Evolutionary conservation across 2,329 filamentous ascomycete species (phyloP), one percentile per base, ranked within the genome.

Genomic region (Coleophoma crateriformis): DNA sequence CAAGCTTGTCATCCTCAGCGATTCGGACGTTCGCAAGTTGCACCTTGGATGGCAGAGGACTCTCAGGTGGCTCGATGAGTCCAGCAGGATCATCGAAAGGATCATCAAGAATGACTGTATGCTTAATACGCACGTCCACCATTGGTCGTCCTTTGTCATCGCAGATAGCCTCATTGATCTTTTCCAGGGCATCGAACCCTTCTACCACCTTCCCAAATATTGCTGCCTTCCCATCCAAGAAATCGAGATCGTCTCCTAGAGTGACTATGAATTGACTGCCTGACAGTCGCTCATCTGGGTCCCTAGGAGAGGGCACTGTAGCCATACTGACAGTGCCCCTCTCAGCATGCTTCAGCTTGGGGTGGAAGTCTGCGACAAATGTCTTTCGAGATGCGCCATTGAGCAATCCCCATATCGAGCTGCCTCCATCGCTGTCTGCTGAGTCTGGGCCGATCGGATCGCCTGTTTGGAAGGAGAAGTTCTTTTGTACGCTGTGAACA

Each of bases 321-420:
- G 92, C 94, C 90, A 97, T 96, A 72, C 91, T 96, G 53, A 99
- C 91, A 13, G 90, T 96, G 48, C 92, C 92, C 58, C 88, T 84
- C 67, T 96, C 89, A 38, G 80, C 72, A 68, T 99, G 94, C 68
- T 94, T 96, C 59, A 95, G 73, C 65, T 92, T 95, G 6, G 86
- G 85, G 58, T 90, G 83, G 61, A 96, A 85, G 55, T 91, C 81
- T n/a, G 90, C 87, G 10, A 82, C 76, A 64, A 96, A 97, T 3
- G 86, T 87, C 61, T 86, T 85, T 61, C 86, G 84, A 15, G 84
- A 74, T 13, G 85, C 74, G 40, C 78, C 84, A 20, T 88, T 82
- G 22, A 95, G 67, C 48, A 90, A 68, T 39, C 90, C 90, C 92
- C 92, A 97, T 73, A 97, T 90, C 40, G 90, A 95, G 44, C 85